phyloP scores from a whole-genome alignment of 2,329 filamentous ascomycete species.

The Penicillium sp. region DNA sequence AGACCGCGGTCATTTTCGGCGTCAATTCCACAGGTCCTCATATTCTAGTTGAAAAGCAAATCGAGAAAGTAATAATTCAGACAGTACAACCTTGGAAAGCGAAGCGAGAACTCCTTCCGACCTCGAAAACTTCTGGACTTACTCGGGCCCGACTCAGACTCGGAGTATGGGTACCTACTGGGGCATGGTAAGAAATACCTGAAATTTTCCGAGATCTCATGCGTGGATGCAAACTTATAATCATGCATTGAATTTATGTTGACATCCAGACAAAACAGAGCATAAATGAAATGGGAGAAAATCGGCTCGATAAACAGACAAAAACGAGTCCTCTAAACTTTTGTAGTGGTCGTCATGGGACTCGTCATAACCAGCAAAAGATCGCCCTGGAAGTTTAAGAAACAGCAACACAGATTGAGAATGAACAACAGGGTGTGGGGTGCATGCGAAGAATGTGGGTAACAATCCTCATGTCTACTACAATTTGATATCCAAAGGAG shows the following conservation, averaged over 20 bases:
- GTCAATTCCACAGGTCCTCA: no score
- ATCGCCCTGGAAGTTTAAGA: constrained; percentile 14
- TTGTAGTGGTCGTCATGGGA: constrained; percentile 23
- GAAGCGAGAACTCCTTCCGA: no score
- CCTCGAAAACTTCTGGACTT: no score
- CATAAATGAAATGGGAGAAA: constrained; percentile 2
- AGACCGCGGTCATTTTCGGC: no score
- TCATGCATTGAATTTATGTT: neutral
- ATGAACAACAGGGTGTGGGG: constrained; percentile 11
- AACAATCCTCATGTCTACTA: constrained; percentile 26
- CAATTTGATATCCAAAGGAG: constrained; percentile 26
- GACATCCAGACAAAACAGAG: neutral
- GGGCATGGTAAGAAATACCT: no score
- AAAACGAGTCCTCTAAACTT: constrained; percentile 19
- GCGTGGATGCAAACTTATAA: no score
- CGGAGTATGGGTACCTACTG: no score
- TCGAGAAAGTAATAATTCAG: no score
- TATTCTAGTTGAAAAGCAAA: no score
- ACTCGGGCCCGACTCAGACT: no score
- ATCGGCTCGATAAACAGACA: constrained; percentile 14
- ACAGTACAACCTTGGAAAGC: no score
- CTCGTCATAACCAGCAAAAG: constrained; percentile 21
- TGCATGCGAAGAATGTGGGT: constrained; percentile 7
- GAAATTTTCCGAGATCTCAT: no score
- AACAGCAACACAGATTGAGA: constrained; percentile 8